These are phyloP conservation scores for Haberlea rhodopensis DNA, from an alignment of 257 asterid genomes.

Conservation along the genomic window DNA sequence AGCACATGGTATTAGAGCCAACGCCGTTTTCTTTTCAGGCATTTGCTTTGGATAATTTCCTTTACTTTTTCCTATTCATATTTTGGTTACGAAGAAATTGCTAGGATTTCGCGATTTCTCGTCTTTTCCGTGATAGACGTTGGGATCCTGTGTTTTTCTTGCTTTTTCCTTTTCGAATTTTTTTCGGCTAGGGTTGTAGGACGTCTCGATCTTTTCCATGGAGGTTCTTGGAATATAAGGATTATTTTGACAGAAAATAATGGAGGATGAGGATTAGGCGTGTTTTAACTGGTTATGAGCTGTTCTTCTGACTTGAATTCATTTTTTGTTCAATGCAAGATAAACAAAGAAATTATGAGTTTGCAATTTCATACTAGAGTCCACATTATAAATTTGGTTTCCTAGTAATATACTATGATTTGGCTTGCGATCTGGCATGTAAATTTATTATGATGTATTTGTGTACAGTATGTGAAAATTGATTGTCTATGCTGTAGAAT, in stretches of 20 bases:
- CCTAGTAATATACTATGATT: neutral
- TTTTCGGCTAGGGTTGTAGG: neutral
- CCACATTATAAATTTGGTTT: neutral
- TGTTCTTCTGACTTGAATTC: neutral
- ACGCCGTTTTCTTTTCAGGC: neutral
- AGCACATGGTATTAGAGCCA: constrained; percentile 39
- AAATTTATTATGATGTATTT: constrained; percentile 2
- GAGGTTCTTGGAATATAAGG: constrained; percentile 2
- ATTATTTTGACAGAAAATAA: neutral
- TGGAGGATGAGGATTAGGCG: neutral
- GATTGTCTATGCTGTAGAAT: neutral
- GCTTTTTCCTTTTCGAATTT: neutral
- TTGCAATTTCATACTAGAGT: neutral
- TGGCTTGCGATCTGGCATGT: constrained; percentile 5
- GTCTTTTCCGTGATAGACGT: neutral
- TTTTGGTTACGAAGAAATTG: neutral
- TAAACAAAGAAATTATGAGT: neutral
- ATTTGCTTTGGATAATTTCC: neutral
- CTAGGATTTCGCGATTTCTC: neutral
- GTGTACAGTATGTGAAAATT: neutral
- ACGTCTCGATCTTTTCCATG: neutral
- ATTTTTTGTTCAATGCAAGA: constrained; percentile 6
- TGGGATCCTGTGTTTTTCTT: neutral
- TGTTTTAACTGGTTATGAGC: neutral
- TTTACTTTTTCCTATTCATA: neutral